Conservation (phyloP, 83 land plant genomes). For the Thuja plicata region DNA sequence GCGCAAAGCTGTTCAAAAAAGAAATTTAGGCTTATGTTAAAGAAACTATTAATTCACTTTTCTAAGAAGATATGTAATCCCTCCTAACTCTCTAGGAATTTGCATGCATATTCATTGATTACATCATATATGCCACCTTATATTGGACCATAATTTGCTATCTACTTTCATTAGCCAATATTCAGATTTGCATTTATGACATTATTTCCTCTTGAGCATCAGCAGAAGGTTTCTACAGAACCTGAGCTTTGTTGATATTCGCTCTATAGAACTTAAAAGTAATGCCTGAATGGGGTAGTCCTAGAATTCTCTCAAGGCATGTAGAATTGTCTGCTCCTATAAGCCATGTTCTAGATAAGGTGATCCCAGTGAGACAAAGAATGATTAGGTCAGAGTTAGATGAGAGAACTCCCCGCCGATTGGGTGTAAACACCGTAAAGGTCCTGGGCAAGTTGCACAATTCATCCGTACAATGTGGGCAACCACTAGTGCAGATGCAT, state of each 20-base stretch:
- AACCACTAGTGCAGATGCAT: too few species aligned
- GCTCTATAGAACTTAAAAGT: not conserved
- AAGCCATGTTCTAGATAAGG: not conserved
- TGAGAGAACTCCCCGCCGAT: not conserved
- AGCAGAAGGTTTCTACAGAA: not conserved
- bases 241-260: not conserved
- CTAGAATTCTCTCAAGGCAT: not conserved
- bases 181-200: not conserved
- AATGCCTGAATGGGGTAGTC: not conserved
- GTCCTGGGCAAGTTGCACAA: not conserved
- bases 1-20: slow-evolving; percentile 56
- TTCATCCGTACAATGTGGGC: not conserved
- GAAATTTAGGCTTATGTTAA: not conserved
- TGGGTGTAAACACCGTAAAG: not conserved
- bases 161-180: not conserved
- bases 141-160: not conserved
- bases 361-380: not conserved
- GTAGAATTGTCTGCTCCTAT: not conserved
- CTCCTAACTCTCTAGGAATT: too few species aligned
- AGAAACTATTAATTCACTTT: not conserved
- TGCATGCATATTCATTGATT: not conserved
- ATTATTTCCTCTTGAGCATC: not conserved
- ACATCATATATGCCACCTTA: not conserved
- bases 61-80: not conserved
- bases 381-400: not conserved